Evolutionary conservation across 805 yeast species (phyloP), one percentile per base, ranked within the genome.

Genomic region (Starmerella cellae): DNA sequence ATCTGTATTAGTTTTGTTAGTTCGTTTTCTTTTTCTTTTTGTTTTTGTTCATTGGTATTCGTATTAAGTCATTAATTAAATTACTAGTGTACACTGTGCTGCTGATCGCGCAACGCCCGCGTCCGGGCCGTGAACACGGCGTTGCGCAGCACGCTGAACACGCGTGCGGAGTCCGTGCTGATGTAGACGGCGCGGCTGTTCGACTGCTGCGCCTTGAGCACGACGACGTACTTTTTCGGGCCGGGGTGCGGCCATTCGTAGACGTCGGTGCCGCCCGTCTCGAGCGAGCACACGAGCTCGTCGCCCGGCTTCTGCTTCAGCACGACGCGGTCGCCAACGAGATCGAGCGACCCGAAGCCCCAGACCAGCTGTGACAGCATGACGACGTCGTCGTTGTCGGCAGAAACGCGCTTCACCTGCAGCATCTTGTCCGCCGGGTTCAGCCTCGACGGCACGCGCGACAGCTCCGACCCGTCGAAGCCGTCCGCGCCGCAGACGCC

Each of bases 81-180:
- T n/a, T n/a, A n/a, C n/a, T n/a, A n/a, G n/a, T n/a, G n/a, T n/a
- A n/a, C n/a, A n/a, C n/a, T n/a, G n/a, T n/a, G 23, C 32, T 36
- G 13, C 20, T 24, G 31, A 10, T 33, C 18, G 26, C 23, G 32
- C 11, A 49, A 40, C 5, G 28, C 43, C 31, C 41, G 27, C 20
- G 57, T 37, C 23, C 61, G 50, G 14, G 57, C 47, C 6, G 62
- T 54, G 45, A 37, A 58, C 16, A 56, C 40, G 26, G 55, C 55
- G 38, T 58, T 59, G 24, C 59, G 47, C 26, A 59, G 44, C 32
- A 47, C 37, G 29, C 56, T 56, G 42, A 48, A 55, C 33, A 52
- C 55, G 31, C 46, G 40, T 16, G 47, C 50, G 35, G 51, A 45
- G 43, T 51, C 53, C 2, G 56, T 42, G 34, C 55, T 44, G 11